These are phyloP conservation scores for Pseudonitzschia multiseries DNA, from an alignment of 108 stramenopile genomes.

Conservation along the genomic window DNA sequence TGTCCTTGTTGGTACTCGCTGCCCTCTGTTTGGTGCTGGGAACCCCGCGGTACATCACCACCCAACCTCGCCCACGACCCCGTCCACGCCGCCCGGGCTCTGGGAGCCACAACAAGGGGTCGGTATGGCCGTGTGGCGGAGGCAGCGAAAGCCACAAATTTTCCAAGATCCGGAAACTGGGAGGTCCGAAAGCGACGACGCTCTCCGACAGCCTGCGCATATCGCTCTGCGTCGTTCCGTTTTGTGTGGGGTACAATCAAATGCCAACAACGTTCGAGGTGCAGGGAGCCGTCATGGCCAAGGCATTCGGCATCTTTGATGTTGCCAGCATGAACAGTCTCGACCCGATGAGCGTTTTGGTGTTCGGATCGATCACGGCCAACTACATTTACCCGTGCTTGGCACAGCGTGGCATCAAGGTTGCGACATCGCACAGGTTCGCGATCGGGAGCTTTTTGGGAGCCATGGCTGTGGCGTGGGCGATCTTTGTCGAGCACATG, in stretches of 20 bases:
- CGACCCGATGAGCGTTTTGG: slow-evolving; percentile 69
- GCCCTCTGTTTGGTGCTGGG: slow-evolving; percentile 47
- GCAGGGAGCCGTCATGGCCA: slow-evolving; percentile 81
- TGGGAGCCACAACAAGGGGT: slow-evolving; percentile 5
- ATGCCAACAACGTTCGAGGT: slow-evolving; percentile 80
- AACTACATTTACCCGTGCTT: slow-evolving; percentile 66
- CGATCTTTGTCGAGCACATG: slow-evolving; percentile 63
- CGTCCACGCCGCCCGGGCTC: slow-evolving; percentile 9
- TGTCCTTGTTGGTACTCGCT: slow-evolving; percentile 49
- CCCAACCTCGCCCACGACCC: slow-evolving; percentile 43
- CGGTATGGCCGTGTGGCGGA: neutral
- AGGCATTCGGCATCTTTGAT: slow-evolving; percentile 68
- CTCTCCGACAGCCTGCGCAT: slow-evolving; percentile 50
- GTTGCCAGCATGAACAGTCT: slow-evolving; percentile 77
- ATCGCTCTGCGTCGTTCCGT: slow-evolving; percentile 56
- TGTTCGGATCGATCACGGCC: slow-evolving; percentile 71
- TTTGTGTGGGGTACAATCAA: slow-evolving; percentile 68
- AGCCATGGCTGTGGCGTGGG: slow-evolving; percentile 68
- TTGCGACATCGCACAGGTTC: slow-evolving; percentile 83
- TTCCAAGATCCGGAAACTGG: neutral
- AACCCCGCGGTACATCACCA: slow-evolving; percentile 52
- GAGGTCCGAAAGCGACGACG: slow-evolving; percentile 23
- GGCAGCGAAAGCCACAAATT: slow-evolving; percentile 11
- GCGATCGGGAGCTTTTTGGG: slow-evolving; percentile 76
- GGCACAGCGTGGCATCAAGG: slow-evolving; percentile 58